Conservation (phyloP, 257 asterid species). For the Euphrasia confusa region DNA sequence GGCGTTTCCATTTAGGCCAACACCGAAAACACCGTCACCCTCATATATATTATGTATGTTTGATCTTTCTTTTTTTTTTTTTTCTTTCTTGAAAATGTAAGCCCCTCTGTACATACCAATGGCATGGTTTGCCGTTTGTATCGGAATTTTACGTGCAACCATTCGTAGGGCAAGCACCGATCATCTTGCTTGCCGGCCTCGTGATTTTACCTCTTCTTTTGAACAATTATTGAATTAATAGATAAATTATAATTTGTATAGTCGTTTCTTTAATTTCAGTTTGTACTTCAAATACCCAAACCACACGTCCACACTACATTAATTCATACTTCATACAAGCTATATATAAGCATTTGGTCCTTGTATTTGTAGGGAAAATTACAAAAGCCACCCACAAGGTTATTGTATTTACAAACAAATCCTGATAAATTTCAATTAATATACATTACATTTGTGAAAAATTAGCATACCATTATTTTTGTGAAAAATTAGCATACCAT, state of each 20-base stretch:
- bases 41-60: not conserved
- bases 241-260: not conserved
- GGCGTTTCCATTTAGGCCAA: constrained; percentile 18
- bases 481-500: no score
- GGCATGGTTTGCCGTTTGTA: constrained; percentile 27
- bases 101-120: constrained; percentile 26
- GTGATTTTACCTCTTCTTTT: constrained; percentile 26
- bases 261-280: constrained; percentile 13
- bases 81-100: constrained; percentile 4
- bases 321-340: not conserved
- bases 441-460: no score
- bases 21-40: constrained; percentile 13
- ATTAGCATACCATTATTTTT: no score
- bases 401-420: no score
- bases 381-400: not conserved
- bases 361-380: not conserved
- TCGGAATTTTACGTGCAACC: constrained; percentile 19
- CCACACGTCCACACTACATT: constrained; percentile 19
- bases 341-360: not conserved
- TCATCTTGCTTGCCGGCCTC: constrained; percentile 14
- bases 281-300: constrained; percentile 19
- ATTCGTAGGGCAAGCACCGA: constrained; percentile 14
- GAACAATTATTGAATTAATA: not conserved
- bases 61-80: constrained; percentile 18
- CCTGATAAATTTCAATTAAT: no score